Evolutionary conservation across 2,329 filamentous ascomycete genomes (phyloP).

Genomic region (Erysiphe neolycopersici): DNA sequence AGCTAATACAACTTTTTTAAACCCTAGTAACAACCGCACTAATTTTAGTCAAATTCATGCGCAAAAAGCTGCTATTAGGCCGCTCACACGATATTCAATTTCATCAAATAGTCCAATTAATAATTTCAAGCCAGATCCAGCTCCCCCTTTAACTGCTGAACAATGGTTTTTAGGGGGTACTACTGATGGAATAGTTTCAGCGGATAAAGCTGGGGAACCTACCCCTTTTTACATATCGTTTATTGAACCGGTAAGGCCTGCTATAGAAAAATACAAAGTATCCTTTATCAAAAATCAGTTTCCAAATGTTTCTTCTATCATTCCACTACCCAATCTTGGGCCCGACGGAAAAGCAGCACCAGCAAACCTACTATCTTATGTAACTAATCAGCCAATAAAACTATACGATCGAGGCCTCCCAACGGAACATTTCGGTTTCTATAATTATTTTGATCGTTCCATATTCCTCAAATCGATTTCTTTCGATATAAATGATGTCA

Average conservation of each 20-base stretch:
- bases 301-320: slow-evolving; percentile 21
- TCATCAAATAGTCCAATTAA: slow-evolving; percentile 13
- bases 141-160: slow-evolving; percentile 26
- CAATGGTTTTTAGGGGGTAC: slow-evolving; percentile 64
- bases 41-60: slow-evolving; percentile 7
- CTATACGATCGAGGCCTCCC: slow-evolving; percentile 59
- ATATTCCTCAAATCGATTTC: slow-evolving; percentile 47
- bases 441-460: slow-evolving; percentile 68
- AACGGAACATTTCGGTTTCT: slow-evolving; percentile 82
- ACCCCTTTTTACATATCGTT: slow-evolving; percentile 77
- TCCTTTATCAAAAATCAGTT: slow-evolving; percentile 4
- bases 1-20: slow-evolving; percentile 18
- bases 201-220: slow-evolving; percentile 53
- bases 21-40: slow-evolving; percentile 10
- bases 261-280: slow-evolving; percentile 5
- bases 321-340: slow-evolving; percentile 36
- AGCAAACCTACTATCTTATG: slow-evolving; percentile 43
- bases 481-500: slow-evolving; percentile 18
- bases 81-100: slow-evolving; percentile 11
- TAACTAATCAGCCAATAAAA: slow-evolving; percentile 50
- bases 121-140: slow-evolving; percentile 18
- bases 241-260: slow-evolving; percentile 20
- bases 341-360: slow-evolving; percentile 45
- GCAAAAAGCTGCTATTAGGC: slow-evolving; percentile 13
- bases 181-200: slow-evolving; percentile 42